phyloP scores from a whole-genome alignment of 2,329 filamentous ascomycete species.

The Plenodomus tracheiphilus region DNA sequence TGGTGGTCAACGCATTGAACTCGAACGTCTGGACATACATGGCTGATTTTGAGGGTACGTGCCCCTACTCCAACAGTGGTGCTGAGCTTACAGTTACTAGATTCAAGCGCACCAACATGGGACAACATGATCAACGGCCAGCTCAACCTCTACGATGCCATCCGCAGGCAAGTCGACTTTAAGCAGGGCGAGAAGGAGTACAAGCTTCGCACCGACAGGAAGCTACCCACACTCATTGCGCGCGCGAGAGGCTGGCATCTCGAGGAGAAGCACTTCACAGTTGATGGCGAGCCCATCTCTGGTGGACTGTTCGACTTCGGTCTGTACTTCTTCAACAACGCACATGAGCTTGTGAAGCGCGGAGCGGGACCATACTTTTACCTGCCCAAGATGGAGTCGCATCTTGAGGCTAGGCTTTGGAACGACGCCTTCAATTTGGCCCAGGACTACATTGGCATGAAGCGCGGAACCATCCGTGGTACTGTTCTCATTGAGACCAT shows the following conservation, averaged over 20 bases:
- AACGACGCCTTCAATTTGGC: constrained; percentile 96
- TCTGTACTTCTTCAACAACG: constrained; percentile 99
- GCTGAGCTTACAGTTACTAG: constrained; percentile 51
- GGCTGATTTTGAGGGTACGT: constrained; percentile 94
- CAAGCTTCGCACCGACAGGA: constrained; percentile 90
- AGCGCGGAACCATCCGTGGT: constrained; percentile 86
- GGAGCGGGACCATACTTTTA: constrained; percentile 96
- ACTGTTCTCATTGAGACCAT: constrained; percentile 99
- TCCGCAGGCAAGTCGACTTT: constrained; percentile 93
- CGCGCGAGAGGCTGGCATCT: constrained; percentile 97
- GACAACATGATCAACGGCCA: constrained; percentile 99
- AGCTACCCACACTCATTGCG: constrained; percentile 86
- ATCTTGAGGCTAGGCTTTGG: constrained; percentile 96
- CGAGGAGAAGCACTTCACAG: constrained; percentile 96
- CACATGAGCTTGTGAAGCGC: constrained; percentile 78
- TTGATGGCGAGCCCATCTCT: constrained; percentile 93
- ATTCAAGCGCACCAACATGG: constrained; percentile 95
- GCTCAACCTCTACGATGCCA: constrained; percentile 95
- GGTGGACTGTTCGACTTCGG: constrained; percentile 95
- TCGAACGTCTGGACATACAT: constrained; percentile 98
- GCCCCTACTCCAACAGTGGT: background rate
- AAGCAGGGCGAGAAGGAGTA: constrained; percentile 95
- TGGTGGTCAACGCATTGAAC: constrained; percentile 97
- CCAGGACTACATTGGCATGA: constrained; percentile 90
- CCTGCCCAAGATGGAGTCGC: constrained; percentile 96